phyloP scores from a whole-genome alignment of 2,329 filamentous ascomycete species.

The Chaetothyriales sp. region DNA sequence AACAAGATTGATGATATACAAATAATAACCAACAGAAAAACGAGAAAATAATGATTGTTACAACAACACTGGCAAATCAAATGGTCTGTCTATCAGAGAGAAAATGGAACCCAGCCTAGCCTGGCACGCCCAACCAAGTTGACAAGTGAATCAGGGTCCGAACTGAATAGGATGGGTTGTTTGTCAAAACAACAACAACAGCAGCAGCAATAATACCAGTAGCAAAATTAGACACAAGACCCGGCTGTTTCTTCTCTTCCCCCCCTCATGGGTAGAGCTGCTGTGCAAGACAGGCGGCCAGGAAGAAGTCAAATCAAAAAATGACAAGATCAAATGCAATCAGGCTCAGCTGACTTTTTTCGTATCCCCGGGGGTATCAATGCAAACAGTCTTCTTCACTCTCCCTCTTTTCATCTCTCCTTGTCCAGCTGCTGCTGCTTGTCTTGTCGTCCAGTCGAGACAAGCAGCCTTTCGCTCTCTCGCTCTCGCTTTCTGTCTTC shows the following conservation, averaged over 20 bases:
- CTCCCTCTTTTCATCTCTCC: conserved; percentile 1
- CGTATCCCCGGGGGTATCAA: conserved; percentile 15
- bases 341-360: background rate
- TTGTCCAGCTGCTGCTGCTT: background rate
- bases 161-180: background rate
- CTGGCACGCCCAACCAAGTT: background rate
- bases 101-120: background rate
- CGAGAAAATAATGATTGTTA: background rate
- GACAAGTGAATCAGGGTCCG: background rate
- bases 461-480: background rate
- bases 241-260: background rate
- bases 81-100: background rate
- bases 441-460: background rate
- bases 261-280: background rate
- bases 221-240: background rate
- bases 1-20: background rate
- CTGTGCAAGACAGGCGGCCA: background rate
- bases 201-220: background rate
- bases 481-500: conserved; percentile 1
- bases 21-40: background rate
- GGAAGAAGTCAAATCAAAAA: background rate
- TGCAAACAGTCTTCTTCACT: conserved; percentile 9
- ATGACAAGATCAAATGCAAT: background rate
- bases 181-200: background rate
- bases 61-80: background rate